These are phyloP conservation scores for Dendryphion nanum DNA, from an alignment of 2,329 filamentous ascomycete genomes.

Conservation along the genomic window DNA sequence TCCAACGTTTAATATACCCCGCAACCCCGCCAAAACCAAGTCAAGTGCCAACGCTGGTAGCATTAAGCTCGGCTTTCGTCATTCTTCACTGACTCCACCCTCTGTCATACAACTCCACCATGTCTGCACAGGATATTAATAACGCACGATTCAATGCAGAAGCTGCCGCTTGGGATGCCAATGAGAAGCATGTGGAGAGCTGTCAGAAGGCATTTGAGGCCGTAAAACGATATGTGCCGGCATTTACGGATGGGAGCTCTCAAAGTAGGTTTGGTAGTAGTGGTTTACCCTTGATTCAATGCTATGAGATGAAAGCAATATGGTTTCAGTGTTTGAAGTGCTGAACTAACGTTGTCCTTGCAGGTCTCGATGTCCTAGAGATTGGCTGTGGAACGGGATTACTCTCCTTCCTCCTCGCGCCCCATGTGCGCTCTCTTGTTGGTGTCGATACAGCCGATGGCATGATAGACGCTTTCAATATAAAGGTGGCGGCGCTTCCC, in stretches of 20 bases:
- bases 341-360: neutral
- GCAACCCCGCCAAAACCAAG: constrained; percentile 3
- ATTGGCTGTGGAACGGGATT: constrained; percentile 59
- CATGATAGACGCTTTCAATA: constrained; percentile 53
- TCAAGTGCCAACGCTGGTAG: no score
- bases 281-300: no score
- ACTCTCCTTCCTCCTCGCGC: constrained; percentile 51
- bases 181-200: constrained; percentile 50
- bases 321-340: neutral
- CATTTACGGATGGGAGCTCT: constrained; percentile 26
- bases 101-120: constrained; percentile 4
- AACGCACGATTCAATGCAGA: constrained; percentile 56
- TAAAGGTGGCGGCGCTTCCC: constrained; percentile 41
- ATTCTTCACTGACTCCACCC: neutral
- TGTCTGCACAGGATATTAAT: constrained; percentile 21
- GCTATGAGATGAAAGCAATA: no score
- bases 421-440: constrained; percentile 48
- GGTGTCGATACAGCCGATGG: constrained; percentile 55
- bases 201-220: constrained; percentile 47
- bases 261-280: constrained; percentile 19
- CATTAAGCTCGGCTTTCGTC: neutral
- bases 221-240: constrained; percentile 42
- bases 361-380: constrained; percentile 51
- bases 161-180: constrained; percentile 55
- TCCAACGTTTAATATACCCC: no score